A percentile compares a stretch with the other conserved stretches of the same genome.
These are phyloP conservation scores for Salvia sclarea DNA, from an alignment of 305 asterid genomes.

Conservation along the genomic window DNA sequence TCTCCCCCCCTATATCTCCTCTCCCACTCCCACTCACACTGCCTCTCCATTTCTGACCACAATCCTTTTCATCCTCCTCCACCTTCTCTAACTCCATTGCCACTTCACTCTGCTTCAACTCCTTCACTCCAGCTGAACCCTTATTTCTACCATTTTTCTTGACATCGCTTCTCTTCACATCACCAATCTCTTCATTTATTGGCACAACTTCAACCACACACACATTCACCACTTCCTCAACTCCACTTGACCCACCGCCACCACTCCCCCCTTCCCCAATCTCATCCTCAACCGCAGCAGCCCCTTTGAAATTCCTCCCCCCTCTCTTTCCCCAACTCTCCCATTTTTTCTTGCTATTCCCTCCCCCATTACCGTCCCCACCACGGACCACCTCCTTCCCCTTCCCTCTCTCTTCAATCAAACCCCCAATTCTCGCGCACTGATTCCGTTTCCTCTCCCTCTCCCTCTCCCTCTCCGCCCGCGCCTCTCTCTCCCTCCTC, in stretches of 20 bases:
- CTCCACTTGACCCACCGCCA: background rate
- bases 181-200: background rate
- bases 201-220: constrained; percentile 28
- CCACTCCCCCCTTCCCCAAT: background rate
- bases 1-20: background rate
- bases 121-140: constrained; percentile 16
- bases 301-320: background rate
- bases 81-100: constrained; percentile 1
- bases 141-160: constrained; percentile 22
- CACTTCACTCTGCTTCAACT: constrained; percentile 18
- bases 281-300: background rate
- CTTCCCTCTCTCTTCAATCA: constrained; percentile 32
- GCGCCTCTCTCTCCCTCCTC: background rate
- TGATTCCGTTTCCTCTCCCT: constrained; percentile 4
- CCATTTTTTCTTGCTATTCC: background rate
- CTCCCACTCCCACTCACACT: background rate
- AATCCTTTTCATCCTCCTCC: constrained; percentile 14
- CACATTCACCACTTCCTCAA: constrained; percentile 18
- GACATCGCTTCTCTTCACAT: constrained; percentile 15
- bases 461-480: background rate
- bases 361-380: constrained; percentile 24
- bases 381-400: constrained; percentile 30
- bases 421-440: constrained; percentile 24
- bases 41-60: background rate
- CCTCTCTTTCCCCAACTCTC: background rate